phyloP scores from a whole-genome alignment of 495 filamentous ascomycete genomes.

The Margaritispora aquatica region DNA sequence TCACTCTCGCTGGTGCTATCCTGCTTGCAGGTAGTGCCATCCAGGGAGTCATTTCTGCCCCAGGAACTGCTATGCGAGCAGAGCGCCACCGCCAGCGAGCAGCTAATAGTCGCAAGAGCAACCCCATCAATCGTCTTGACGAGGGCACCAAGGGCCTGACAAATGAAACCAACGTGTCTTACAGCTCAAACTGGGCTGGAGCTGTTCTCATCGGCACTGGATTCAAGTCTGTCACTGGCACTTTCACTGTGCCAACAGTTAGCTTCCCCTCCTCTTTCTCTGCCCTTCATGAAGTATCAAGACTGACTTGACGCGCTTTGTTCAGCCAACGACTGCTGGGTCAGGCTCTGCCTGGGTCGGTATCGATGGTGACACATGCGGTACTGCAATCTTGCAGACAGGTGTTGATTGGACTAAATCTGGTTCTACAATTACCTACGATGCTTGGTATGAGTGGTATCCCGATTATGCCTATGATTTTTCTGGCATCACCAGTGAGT shows the following conservation, averaged over 20 bases:
- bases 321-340: constrained; percentile 32
- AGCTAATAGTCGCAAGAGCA: neutral
- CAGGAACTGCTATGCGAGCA: neutral
- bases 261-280: constrained; percentile 15
- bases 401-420: constrained; percentile 53
- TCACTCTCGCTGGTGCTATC: neutral
- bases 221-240: constrained; percentile 47
- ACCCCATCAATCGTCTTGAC: neutral
- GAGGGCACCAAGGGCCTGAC: neutral
- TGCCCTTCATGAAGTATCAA: no score
- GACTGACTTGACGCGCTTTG: no score
- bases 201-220: constrained; percentile 19
- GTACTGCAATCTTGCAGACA: constrained; percentile 47
- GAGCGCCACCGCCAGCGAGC: neutral
- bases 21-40: neutral
- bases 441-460: constrained; percentile 66
- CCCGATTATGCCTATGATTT: constrained; percentile 55
- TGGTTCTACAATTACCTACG: constrained; percentile 36
- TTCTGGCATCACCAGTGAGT: constrained; percentile 27
- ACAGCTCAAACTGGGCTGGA: constrained; percentile 56
- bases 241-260: constrained; percentile 52
- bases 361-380: constrained; percentile 55
- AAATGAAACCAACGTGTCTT: constrained; percentile 21
- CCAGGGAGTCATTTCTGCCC: neutral
- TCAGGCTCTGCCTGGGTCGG: constrained; percentile 61